Conservation (phyloP, 805 yeast species). For the Pichia ethanolica region DNA sequence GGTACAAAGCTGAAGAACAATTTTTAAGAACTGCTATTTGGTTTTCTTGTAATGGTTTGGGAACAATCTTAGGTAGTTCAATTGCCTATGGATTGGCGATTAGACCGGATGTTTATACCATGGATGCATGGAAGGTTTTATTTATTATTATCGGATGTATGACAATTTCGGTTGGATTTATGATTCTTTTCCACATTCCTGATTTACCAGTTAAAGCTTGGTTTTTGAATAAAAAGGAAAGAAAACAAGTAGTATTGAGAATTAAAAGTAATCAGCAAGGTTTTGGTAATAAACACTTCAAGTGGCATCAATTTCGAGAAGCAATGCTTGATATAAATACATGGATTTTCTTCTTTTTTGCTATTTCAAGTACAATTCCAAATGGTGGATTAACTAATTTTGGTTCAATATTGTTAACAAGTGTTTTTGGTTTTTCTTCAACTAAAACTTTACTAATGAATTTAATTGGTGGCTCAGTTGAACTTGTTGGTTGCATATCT, state of each 20-base stretch:
- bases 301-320: constrained; percentile 22
- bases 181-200: constrained; percentile 25
- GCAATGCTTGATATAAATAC: constrained; percentile 29
- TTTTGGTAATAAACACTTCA: constrained; percentile 23
- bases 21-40: constrained; percentile 25
- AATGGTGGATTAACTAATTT: constrained; percentile 39
- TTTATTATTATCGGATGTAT: constrained; percentile 29
- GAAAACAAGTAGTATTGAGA: constrained; percentile 26
- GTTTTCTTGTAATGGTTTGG: constrained; percentile 25
- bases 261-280: constrained; percentile 31
- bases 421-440: constrained; percentile 26
- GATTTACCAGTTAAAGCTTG: constrained; percentile 29
- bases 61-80: constrained; percentile 25
- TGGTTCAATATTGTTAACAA: constrained; percentile 31
- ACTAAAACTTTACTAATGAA: constrained; percentile 21
- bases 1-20: constrained; percentile 30
- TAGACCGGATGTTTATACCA: constrained; percentile 17
- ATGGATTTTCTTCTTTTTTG: constrained; percentile 31
- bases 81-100: constrained; percentile 28
- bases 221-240: constrained; percentile 31
- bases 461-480: constrained; percentile 23
- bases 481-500: constrained; percentile 27
- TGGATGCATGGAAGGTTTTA: constrained; percentile 26
- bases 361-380: constrained; percentile 24
- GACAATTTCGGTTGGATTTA: constrained; percentile 27